A percentile compares a stretch with the other conserved stretches of the same genome.
Conservation (phyloP, 176 grass and related monocot species). For the Musa beccarii region DNA sequence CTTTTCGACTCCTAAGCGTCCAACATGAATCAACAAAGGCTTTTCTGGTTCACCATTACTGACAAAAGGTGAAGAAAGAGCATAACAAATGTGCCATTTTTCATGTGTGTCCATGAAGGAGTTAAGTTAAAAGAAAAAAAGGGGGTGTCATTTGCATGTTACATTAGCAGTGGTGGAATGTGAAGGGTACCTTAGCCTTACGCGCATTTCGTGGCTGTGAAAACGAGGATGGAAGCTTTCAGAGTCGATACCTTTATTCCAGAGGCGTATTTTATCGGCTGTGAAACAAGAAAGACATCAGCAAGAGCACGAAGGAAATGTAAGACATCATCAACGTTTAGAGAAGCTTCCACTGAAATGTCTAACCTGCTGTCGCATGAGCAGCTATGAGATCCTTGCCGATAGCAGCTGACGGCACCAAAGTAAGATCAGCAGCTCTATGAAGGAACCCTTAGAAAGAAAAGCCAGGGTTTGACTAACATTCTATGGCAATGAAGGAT, state of each 20-base stretch:
- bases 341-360: background rate
- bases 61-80: conserved; percentile 19
- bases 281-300: conserved; percentile 22
- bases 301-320: background rate
- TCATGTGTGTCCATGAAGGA: background rate
- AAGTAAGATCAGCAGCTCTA: conserved; percentile 60
- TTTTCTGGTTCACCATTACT: conserved; percentile 94
- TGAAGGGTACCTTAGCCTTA: background rate
- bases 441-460: conserved; percentile 76
- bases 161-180: background rate
- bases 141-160: no score
- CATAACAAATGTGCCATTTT: conserved; percentile 5
- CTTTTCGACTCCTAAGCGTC: conserved; percentile 89
- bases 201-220: background rate
- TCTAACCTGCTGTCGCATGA: conserved; percentile 51
- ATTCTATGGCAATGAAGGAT: conserved; percentile 1
- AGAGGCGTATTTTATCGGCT: background rate
- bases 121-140: no score
- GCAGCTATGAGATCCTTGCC: conserved; percentile 23
- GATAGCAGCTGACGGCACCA: conserved; percentile 86
- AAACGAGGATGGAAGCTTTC: background rate
- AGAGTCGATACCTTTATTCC: background rate
- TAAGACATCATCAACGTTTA: background rate
- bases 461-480: conserved; percentile 22
- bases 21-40: conserved; percentile 86